Percentiles rank a stretch among this genome's conserved stretches.
These are phyloP conservation scores for Aspergillus conjunctus DNA, from an alignment of 495 filamentous ascomycete species.

Conservation along the genomic window DNA sequence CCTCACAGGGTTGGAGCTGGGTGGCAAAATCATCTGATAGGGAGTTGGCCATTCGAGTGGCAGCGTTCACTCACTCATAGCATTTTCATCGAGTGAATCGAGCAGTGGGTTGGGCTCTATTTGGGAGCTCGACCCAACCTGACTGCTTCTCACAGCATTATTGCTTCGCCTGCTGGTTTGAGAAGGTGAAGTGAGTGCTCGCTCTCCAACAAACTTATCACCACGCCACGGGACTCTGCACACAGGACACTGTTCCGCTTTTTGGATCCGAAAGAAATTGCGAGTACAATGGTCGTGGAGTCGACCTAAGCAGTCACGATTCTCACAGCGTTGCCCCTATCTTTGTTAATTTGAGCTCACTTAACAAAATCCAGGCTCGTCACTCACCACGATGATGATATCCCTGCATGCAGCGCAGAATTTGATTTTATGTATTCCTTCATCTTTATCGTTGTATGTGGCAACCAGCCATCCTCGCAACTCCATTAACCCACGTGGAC, in stretches of 20 bases:
- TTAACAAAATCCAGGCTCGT: background rate
- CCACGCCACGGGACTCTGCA: slow-evolving; percentile 76
- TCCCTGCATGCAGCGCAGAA: slow-evolving; percentile 87
- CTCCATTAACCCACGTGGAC: slow-evolving; percentile 79
- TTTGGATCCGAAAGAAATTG: slow-evolving; percentile 68
- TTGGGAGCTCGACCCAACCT: slow-evolving; percentile 17
- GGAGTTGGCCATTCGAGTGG: background rate
- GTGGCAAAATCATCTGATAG: too few species aligned
- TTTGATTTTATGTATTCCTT: slow-evolving; percentile 66
- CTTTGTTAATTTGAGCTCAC: too few species aligned
- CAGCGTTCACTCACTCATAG: background rate
- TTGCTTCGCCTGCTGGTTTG: slow-evolving; percentile 37
- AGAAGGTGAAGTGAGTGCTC: slow-evolving; percentile 53
- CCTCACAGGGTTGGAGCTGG: too few species aligned
- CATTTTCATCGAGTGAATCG: too few species aligned
- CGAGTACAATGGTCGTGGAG: slow-evolving; percentile 78
- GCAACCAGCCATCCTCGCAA: slow-evolving; percentile 76
- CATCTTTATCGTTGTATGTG: slow-evolving; percentile 77
- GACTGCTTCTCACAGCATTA: slow-evolving; percentile 17
- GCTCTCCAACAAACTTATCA: slow-evolving; percentile 77
- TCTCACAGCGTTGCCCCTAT: slow-evolving; percentile 77
- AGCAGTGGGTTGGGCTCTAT: background rate
- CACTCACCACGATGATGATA: slow-evolving; percentile 74
- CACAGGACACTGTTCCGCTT: slow-evolving; percentile 67
- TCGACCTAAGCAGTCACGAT: slow-evolving; percentile 65